phyloP scores from a whole-genome alignment of 257 asterid genomes.

The Datura wrightii region DNA sequence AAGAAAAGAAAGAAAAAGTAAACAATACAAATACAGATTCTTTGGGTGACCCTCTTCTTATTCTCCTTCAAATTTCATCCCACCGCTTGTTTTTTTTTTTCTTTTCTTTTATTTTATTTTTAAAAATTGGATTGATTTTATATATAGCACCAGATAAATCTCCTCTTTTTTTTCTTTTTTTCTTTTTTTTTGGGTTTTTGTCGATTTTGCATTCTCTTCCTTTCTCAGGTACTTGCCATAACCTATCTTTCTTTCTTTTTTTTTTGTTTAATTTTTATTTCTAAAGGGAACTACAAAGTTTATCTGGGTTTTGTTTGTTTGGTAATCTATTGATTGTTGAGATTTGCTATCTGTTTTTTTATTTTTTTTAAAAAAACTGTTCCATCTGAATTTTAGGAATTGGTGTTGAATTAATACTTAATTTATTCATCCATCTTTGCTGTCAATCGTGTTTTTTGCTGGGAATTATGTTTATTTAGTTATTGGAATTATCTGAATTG shows the following conservation, averaged over 20 bases:
- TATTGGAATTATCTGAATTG: constrained; percentile 15
- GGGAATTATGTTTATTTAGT: neutral
- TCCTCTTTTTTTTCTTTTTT: neutral
- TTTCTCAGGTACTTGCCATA: constrained; percentile 31
- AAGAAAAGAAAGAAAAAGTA: neutral
- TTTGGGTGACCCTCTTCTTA: constrained; percentile 11
- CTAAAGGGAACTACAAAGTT: neutral
- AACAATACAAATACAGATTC: neutral
- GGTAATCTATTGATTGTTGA: neutral
- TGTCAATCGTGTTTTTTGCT: neutral
- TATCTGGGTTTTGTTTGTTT: constrained; percentile 9
- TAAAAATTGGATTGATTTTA: neutral
- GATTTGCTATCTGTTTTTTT: neutral
- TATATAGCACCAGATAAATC: neutral
- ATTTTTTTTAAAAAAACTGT: neutral
- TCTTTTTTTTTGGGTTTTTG: constrained; percentile 16
- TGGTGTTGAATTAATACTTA: constrained; percentile 8
- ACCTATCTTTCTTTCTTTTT: neutral
- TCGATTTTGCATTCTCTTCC: constrained; percentile 25
- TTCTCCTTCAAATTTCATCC: constrained; percentile 15
- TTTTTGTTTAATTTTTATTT: neutral
- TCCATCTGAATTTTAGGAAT: constrained; percentile 17
- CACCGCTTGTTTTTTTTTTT: neutral
- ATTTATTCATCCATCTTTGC: neutral
- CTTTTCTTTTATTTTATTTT: neutral